These are phyloP conservation scores for Podaxis sp. DNA, from an alignment of 768 basidiomycete genomes.

Conservation along the genomic window DNA sequence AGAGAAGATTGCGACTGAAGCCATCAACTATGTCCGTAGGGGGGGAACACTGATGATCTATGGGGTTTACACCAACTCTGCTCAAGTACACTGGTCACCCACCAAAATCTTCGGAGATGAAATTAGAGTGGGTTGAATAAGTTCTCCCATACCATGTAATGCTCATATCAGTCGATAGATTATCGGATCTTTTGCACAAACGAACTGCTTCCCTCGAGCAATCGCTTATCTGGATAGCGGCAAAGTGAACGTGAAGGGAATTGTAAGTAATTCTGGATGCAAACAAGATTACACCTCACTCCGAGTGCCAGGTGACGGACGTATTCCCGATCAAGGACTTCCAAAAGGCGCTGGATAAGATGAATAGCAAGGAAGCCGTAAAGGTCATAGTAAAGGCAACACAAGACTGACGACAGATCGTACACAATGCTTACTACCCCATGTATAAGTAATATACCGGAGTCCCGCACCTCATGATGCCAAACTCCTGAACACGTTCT, in stretches of 20 bases:
- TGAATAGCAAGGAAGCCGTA: constrained; percentile 57
- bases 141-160: too few species aligned
- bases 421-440: not conserved
- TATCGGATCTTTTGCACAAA: constrained; percentile 88
- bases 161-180: constrained; percentile 40
- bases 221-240: constrained; percentile 88
- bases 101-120: constrained; percentile 76
- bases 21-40: constrained; percentile 85
- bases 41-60: constrained; percentile 87
- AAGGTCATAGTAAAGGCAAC: constrained; percentile 52
- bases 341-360: constrained; percentile 59
- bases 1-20: constrained; percentile 80
- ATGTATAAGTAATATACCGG: not conserved
- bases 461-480: not conserved
- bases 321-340: constrained; percentile 65
- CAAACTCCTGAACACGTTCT: constrained; percentile 62
- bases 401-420: not conserved
- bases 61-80: constrained; percentile 86
- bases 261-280: constrained; percentile 25
- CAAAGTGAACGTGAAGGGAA: constrained; percentile 76
- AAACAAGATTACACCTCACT: not conserved
- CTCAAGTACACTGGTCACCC: constrained; percentile 82
- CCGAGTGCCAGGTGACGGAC: constrained; percentile 32
- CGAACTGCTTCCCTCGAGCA: constrained; percentile 85
- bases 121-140: constrained; percentile 30